These are phyloP conservation scores for Tilletia caries DNA, from an alignment of 1,284 basidiomycete species.

Conservation along the genomic window DNA sequence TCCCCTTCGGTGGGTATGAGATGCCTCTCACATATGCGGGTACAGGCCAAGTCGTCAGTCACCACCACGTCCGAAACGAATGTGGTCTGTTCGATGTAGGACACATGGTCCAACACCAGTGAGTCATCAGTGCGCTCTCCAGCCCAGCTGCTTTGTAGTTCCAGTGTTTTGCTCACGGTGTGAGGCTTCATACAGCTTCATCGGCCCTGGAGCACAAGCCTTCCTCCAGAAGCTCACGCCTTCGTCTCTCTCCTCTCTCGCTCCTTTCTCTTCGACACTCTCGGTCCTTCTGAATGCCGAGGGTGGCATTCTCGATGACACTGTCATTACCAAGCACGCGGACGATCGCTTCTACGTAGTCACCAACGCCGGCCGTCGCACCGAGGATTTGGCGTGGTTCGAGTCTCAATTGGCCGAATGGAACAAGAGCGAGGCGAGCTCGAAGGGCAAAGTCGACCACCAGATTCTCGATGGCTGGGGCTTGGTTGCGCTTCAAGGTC, in stretches of 20 bases:
- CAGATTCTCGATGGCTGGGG: constrained; percentile 82
- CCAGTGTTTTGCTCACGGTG: background rate
- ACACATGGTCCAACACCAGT: constrained; percentile 72
- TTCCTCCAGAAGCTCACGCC: constrained; percentile 76
- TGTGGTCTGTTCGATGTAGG: constrained; percentile 95
- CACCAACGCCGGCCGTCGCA: constrained; percentile 86
- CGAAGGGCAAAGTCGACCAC: constrained; percentile 66
- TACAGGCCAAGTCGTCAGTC: constrained; percentile 69
- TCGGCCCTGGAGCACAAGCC: constrained; percentile 55
- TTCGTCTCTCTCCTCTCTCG: constrained; percentile 64
- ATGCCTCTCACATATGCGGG: constrained; percentile 86
- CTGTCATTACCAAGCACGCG: constrained; percentile 56
- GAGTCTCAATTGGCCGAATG: constrained; percentile 60
- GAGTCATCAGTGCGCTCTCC: constrained; percentile 33
- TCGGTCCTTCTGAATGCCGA: constrained; percentile 81
- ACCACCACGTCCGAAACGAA: constrained; percentile 78
- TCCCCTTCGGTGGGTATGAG: constrained; percentile 87
- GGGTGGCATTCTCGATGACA: constrained; percentile 95
- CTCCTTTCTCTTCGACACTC: constrained; percentile 67
- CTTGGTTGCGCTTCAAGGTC: constrained; percentile 85
- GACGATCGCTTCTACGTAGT: constrained; percentile 80
- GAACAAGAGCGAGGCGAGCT: constrained; percentile 18
- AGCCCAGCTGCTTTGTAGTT: background rate
- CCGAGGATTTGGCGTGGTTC: constrained; percentile 79
- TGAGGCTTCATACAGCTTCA: constrained; percentile 33